phyloP scores from a whole-genome alignment of 2,329 filamentous ascomycete species.

The Paraconiothyrium brasiliense region DNA sequence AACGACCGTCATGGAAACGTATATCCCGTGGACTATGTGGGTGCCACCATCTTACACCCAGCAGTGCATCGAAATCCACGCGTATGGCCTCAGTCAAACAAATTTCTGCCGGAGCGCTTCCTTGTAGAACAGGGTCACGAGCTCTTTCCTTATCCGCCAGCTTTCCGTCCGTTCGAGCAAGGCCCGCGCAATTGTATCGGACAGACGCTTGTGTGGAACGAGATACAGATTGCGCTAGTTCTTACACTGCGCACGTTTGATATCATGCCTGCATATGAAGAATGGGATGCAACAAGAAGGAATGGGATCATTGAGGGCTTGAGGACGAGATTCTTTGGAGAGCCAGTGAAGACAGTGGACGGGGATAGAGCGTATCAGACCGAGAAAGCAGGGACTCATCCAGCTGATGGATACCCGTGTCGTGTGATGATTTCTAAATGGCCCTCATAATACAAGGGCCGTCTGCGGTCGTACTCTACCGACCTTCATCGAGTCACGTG shows the following conservation, averaged over 20 bases:
- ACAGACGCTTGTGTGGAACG: slow-evolving; percentile 48
- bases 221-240: slow-evolving; percentile 43
- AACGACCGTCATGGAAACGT: slow-evolving; percentile 8
- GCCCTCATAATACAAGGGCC: not conserved
- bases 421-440: slow-evolving; percentile 3
- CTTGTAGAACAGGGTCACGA: slow-evolving; percentile 16
- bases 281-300: slow-evolving; percentile 24
- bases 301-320: not conserved
- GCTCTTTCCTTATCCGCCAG: slow-evolving; percentile 23
- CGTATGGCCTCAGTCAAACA: slow-evolving; percentile 19
- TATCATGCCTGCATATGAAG: slow-evolving; percentile 31
- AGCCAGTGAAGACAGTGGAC: slow-evolving; percentile 16
- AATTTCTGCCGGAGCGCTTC: slow-evolving; percentile 33
- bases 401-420: slow-evolving; percentile 32
- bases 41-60: not conserved
- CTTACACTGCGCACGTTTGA: slow-evolving; percentile 33
- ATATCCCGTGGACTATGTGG: slow-evolving; percentile 22
- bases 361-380: slow-evolving; percentile 25
- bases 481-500: too few relatives aligned
- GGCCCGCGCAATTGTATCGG: slow-evolving; percentile 51
- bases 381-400: slow-evolving; percentile 24
- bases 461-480: too few relatives aligned
- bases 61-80: not conserved
- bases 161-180: slow-evolving; percentile 49
- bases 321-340: not conserved